phyloP scores from a whole-genome alignment of 139 green algal species.

The Raphidocelis subcapitata region DNA sequence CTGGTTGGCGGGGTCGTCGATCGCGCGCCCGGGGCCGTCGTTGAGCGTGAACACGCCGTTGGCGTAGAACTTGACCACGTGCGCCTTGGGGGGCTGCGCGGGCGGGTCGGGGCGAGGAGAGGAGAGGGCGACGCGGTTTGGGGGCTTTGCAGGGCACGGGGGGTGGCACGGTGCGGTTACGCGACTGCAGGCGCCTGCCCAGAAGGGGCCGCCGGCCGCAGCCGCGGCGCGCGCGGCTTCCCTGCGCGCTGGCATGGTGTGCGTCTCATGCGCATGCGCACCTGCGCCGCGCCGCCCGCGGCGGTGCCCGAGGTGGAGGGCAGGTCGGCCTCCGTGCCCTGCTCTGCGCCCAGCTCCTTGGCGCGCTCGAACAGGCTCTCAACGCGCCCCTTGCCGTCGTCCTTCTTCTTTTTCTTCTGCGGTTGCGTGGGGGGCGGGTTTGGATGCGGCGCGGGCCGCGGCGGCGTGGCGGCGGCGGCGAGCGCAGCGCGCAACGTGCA shows the following conservation, averaged over 20 bases:
- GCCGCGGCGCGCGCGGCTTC: no score
- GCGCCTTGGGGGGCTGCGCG: slow-evolving; percentile 2
- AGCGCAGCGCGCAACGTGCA: no score
- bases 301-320: slow-evolving; percentile 46
- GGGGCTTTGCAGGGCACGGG: background rate
- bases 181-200: no score
- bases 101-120: background rate
- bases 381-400: slow-evolving; percentile 23
- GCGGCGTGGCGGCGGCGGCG: no score
- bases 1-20: slow-evolving; percentile 74
- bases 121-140: background rate
- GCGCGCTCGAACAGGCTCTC: slow-evolving; percentile 65
- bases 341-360: slow-evolving; percentile 46
- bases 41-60: slow-evolving; percentile 86
- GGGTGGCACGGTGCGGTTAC: no score
- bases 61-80: slow-evolving; percentile 84
- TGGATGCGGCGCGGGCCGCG: no score
- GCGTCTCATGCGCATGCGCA: background rate
- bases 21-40: slow-evolving; percentile 49
- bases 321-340: slow-evolving; percentile 60
- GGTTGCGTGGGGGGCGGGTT: no score
- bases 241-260: no score
- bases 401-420: slow-evolving; percentile 10
- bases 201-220: no score
- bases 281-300: slow-evolving; percentile 40